Conservation (phyloP, 768 basidiomycete species). For the Dacryopinax primogenitus region DNA sequence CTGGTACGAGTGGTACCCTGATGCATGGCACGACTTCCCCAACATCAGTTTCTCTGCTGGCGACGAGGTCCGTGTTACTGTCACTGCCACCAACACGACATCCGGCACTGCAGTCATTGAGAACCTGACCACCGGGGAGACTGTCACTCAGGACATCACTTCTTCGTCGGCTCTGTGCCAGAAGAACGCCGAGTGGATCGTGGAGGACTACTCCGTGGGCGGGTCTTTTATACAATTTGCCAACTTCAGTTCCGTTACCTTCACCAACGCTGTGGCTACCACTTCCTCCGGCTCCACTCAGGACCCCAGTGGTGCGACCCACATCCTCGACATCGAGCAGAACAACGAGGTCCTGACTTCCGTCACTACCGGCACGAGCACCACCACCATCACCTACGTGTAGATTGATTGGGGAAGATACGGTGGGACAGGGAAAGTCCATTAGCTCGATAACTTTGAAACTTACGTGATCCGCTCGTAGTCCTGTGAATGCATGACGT, state of each 20-base stretch:
- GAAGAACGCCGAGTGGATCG: constrained; percentile 32
- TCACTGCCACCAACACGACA: constrained; percentile 23
- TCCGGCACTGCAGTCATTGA: constrained; percentile 23
- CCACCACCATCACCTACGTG: constrained; percentile 23
- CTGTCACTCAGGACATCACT: constrained; percentile 25
- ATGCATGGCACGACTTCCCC: constrained; percentile 26
- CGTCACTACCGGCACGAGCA: constrained; percentile 19
- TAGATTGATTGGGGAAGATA: background rate
- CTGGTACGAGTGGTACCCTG: constrained; percentile 30
- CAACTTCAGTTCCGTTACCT: constrained; percentile 31
- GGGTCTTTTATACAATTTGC: constrained; percentile 30
- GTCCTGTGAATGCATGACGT: background rate
- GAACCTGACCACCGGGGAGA: constrained; percentile 23
- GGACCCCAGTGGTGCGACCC: constrained; percentile 24
- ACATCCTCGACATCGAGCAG: constrained; percentile 30
- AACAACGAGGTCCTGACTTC: constrained; percentile 25
- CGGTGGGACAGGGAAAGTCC: background rate
- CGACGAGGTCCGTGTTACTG: constrained; percentile 24
- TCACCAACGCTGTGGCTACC: constrained; percentile 26
- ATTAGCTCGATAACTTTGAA: too few species aligned
- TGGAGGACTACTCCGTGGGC: constrained; percentile 25
- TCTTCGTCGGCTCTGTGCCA: constrained; percentile 25
- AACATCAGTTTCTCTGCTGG: constrained; percentile 25
- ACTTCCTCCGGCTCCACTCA: constrained; percentile 20
- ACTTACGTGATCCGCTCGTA: background rate